Evolutionary conservation across 495 filamentous ascomycete species (phyloP), one percentile per base, ranked within the genome.

Genomic region (Podospora comata): DNA sequence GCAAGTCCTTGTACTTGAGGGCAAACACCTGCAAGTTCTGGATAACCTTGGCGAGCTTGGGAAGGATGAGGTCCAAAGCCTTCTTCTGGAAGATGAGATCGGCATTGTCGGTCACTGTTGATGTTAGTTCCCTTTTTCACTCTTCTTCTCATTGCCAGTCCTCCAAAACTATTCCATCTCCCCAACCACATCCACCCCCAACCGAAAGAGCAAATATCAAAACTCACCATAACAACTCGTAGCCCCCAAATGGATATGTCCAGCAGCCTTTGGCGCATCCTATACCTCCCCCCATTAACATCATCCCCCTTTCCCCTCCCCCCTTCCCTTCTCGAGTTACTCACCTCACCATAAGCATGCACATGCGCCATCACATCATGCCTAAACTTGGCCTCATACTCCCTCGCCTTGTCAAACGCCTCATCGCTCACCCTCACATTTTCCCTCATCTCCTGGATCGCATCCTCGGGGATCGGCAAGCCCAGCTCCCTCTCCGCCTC

Each of bases 1-100:
- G 83, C 26, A 71, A 65, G 27, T 74, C 87, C 81, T 93, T 94
- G 82, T 91, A 88, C 78, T 94, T 72, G 65, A 89, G 72, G 54
- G 94, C 91, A 76, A 97, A 97, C 6, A 83, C 72, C 57, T 87
- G 83, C 53, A 97, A 84, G 77, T 94, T 95, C 68, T 89, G 81
- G 68, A 98, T 90, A 67, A 95, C 90, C 56, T 85, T 92, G 18
- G 94, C 94, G 1, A 98, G 81, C 80, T 96, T 97, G 57, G 90
- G 90, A 18, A 96, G 86, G 6, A 97, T 77, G 64, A 96, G 83
- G 74, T 94, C 87, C 28, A 97, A 82, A 5, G 80, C 86, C 60
- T 93, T 87, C 5, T 89, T 83, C 65, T 94, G 81, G 76, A 97
- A 88, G 72, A 97, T 94, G 59, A 97, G 79, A 72, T 98, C 94